Evolutionary conservation across 2,329 filamentous ascomycete genomes (phyloP).

Genomic region (Aplosporella prunicola): DNA sequence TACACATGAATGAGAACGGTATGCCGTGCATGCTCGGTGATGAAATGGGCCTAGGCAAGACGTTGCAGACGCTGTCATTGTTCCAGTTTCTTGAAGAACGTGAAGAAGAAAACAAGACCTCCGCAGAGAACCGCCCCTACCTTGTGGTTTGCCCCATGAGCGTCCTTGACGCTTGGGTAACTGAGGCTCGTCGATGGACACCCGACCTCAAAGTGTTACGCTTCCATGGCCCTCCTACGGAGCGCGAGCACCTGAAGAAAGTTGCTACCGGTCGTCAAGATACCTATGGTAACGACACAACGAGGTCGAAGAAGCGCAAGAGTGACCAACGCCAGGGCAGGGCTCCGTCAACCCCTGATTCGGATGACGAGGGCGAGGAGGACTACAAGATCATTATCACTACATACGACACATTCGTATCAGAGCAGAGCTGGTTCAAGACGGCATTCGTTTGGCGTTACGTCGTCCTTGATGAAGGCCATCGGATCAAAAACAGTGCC

Average conservation of each 20-base stretch:
- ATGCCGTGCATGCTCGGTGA: slow-evolving; percentile 96
- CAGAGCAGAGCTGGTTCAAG: slow-evolving; percentile 83
- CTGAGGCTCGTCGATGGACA: slow-evolving; percentile 97
- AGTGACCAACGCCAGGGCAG: slow-evolving; percentile 79
- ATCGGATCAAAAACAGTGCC: slow-evolving; percentile 87
- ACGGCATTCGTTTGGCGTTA: slow-evolving; percentile 97
- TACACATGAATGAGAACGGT: slow-evolving; percentile 98
- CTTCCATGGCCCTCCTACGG: slow-evolving; percentile 83
- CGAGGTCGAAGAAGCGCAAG: slow-evolving; percentile 80
- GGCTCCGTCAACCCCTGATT: too few relatives aligned
- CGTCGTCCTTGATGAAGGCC: slow-evolving; percentile 98
- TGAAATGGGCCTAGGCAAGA: slow-evolving; percentile 99
- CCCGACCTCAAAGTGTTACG: slow-evolving; percentile 76
- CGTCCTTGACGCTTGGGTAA: slow-evolving; percentile 95
- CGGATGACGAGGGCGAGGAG: slow-evolving; percentile 16
- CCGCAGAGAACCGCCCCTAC: slow-evolving; percentile 70
- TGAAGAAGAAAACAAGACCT: slow-evolving; percentile 59
- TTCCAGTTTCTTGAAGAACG: slow-evolving; percentile 93
- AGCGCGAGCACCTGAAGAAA: slow-evolving; percentile 63
- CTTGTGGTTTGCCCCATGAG: slow-evolving; percentile 93
- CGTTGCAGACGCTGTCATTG: slow-evolving; percentile 93
- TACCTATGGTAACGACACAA: slow-evolving; percentile 36
- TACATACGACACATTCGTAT: slow-evolving; percentile 98
- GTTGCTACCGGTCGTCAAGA: slow-evolving; percentile 38
- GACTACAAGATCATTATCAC: slow-evolving; percentile 61